Evolutionary conservation across 2,329 filamentous ascomycete species (phyloP).

Genomic region (Xylariaceae sp.): DNA sequence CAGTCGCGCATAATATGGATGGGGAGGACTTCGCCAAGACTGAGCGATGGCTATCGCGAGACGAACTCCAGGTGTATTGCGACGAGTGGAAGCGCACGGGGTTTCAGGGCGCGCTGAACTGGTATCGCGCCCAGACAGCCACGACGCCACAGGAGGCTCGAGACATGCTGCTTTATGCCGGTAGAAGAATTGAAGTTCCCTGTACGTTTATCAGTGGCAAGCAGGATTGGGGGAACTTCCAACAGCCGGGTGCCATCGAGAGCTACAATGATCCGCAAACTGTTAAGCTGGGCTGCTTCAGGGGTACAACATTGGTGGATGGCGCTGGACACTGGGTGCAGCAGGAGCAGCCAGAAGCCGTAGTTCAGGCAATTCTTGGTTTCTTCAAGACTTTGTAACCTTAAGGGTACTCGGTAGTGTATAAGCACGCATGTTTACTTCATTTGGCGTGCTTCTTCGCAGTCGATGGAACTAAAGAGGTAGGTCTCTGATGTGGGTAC

Average conservation of each 20-base stretch:
- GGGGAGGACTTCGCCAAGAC: constrained; percentile 53
- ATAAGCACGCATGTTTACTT: too few relatives aligned
- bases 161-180: constrained; percentile 66
- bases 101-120: constrained; percentile 71
- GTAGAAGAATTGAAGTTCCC: constrained; percentile 66
- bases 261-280: constrained; percentile 54
- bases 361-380: constrained; percentile 41
- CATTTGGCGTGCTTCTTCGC: too few relatives aligned
- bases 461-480: too few relatives aligned
- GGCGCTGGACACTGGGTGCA: constrained; percentile 74
- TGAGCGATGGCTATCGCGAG: constrained; percentile 62
- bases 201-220: constrained; percentile 66
- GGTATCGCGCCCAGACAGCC: constrained; percentile 68
- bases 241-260: constrained; percentile 69
- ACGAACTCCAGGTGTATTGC: constrained; percentile 65
- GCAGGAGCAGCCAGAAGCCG: constrained; percentile 66
- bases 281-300: constrained; percentile 57
- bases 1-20: constrained; percentile 61
- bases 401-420: too few relatives aligned
- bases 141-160: constrained; percentile 49
- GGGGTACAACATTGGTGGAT: constrained; percentile 59
- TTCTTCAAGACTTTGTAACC: constrained; percentile 37
- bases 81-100: constrained; percentile 66
- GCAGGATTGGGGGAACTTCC: constrained; percentile 72
- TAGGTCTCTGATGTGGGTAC: too few relatives aligned